Evolutionary conservation across 495 filamentous ascomycete species (phyloP), one percentile per base, ranked within the genome.

Genomic region (Daldinia concentrica): DNA sequence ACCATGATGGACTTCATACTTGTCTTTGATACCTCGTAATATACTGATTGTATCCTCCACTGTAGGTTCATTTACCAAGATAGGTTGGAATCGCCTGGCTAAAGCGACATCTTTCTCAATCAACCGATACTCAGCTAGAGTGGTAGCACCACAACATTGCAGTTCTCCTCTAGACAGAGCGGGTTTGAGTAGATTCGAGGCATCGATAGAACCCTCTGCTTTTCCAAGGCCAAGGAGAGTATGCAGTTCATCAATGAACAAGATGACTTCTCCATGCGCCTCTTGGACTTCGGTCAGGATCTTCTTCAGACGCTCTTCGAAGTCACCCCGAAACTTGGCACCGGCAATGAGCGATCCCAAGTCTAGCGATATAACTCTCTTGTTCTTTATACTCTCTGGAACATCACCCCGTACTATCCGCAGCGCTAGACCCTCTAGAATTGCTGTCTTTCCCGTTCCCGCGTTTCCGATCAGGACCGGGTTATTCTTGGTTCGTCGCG

Each of bases 61-160:
- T 1, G 87, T 90, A 1, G 95, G 95, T 70, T 99, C 95, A 64
- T 88, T 89, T 26, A 99, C 92, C 45, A 91, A 80, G 65, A 99
- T 96, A 4, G 95, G 94, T 75, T 99, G 95, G 79, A 99, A 98
- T 57, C 95, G 87, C 63, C 95, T 84, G 7, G 95, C 95, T 12
- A 99, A 82, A 1, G 95, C 95, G 24, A 93, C 95, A 78, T 99
- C 95, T 77, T 98, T 99, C 79, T 98, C 95, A 69, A 99, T 98
- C 69, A 86, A 80, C 41, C 95, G 87, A 73, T 98, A 99, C 75
- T 99, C 95, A 64, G 90, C 92, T 34, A 98, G 79, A 0, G 95
- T 99, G 0, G 95, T 98, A 17, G 95, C 95, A 65, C 95, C 94
- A 78, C 93, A 97, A 81, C 93, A 97, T 82, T 97, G 94, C 9